phyloP scores from a whole-genome alignment of 2,329 filamentous ascomycete species.

The Truncatella angustata region DNA sequence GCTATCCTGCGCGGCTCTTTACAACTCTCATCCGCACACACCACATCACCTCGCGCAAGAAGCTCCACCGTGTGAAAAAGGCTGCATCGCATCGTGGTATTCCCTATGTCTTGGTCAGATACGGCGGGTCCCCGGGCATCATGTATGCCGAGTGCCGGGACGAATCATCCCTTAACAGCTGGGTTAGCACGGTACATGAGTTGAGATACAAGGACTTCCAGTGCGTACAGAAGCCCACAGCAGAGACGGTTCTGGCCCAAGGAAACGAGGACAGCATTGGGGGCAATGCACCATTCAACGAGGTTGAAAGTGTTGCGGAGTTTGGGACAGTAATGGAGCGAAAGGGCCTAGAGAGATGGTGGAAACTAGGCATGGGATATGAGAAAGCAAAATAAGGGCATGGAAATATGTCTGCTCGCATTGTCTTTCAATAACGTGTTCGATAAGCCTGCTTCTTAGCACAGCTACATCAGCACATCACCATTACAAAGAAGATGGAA shows the following conservation, averaged over 20 bases:
- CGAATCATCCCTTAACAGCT: constrained; percentile 54
- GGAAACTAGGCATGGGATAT: constrained; percentile 66
- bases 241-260: constrained; percentile 11
- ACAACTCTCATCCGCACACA: constrained; percentile 71
- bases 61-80: constrained; percentile 59
- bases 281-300: constrained; percentile 38
- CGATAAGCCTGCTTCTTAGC: too few species aligned
- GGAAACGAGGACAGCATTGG: not conserved
- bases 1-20: constrained; percentile 22
- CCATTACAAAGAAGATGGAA: too few species aligned
- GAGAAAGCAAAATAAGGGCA: not conserved
- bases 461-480: too few species aligned
- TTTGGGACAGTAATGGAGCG: constrained; percentile 62
- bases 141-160: constrained; percentile 70
- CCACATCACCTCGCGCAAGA: constrained; percentile 79
- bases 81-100: constrained; percentile 59
- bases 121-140: constrained; percentile 68
- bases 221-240: constrained; percentile 52
- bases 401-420: not conserved
- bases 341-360: constrained; percentile 61
- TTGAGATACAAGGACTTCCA: constrained; percentile 74
- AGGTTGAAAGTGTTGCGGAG: constrained; percentile 62
- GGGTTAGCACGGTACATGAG: constrained; percentile 63
- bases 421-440: too few species aligned
- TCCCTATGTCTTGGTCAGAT: constrained; percentile 64